Evolutionary conservation across 2,329 filamentous ascomycete genomes (phyloP).

Genomic region (Tolypocladium paradoxum): DNA sequence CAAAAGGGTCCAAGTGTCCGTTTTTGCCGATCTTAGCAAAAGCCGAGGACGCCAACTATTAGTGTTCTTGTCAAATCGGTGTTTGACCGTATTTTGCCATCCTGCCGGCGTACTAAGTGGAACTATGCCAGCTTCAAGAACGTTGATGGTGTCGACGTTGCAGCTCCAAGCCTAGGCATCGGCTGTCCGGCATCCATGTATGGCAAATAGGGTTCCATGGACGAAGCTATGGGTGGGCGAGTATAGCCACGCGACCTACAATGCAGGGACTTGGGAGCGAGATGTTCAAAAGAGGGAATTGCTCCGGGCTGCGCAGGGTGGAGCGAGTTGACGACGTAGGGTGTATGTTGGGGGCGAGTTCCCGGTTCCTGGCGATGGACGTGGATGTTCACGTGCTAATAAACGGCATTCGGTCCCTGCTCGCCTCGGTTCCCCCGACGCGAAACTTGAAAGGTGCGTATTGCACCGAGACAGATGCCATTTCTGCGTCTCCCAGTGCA

Average conservation of each 20-base stretch:
- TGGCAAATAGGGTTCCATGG: not conserved
- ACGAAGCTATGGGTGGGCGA: not conserved
- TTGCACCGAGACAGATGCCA: not conserved
- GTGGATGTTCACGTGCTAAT: not conserved
- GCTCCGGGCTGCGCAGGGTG: not conserved
- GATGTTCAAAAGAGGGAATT: not conserved
- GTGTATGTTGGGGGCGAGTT: not conserved
- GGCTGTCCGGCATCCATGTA: not conserved
- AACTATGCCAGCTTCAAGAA: too few relatives aligned
- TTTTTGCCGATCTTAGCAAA: not conserved
- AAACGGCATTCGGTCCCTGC: not conserved
- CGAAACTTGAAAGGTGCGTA: not conserved
- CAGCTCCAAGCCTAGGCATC: not conserved
- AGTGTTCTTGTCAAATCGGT: not conserved
- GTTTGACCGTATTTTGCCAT: not conserved
- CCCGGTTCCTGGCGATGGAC: not conserved
- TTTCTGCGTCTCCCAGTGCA: not conserved
- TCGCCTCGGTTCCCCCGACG: not conserved
- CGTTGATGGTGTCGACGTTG: not conserved
- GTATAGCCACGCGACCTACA: not conserved
- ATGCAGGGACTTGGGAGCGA: not conserved
- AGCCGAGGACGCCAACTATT: not conserved
- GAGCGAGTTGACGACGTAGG: not conserved
- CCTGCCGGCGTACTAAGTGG: too few relatives aligned
- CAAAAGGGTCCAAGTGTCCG: not conserved